These are phyloP conservation scores for Capsella rubella DNA, from an alignment of 441 rosid genomes.

Conservation along the genomic window DNA sequence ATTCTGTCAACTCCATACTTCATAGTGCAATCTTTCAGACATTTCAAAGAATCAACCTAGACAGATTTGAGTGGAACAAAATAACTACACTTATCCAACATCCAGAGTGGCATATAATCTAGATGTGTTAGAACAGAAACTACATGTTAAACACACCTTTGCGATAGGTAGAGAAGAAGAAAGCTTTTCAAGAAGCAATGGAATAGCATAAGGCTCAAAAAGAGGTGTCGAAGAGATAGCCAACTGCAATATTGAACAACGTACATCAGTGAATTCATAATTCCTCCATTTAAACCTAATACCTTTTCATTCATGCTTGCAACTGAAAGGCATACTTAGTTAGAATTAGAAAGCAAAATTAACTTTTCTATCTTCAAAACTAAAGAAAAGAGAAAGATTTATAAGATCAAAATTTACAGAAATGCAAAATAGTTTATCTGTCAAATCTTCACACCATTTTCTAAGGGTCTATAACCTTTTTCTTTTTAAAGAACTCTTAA, in stretches of 20 bases:
- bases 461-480: neutral
- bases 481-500: neutral
- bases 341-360: neutral
- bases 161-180: slow-evolving; percentile 85
- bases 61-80: slow-evolving; percentile 33
- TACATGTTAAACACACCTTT: slow-evolving; percentile 56
- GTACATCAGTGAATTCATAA: slow-evolving; percentile 19
- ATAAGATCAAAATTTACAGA: neutral
- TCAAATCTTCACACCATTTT: slow-evolving; percentile 4
- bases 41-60: slow-evolving; percentile 90
- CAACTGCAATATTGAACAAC: slow-evolving; percentile 52
- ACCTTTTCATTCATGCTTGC: slow-evolving; percentile 14
- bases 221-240: slow-evolving; percentile 84
- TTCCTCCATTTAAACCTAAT: slow-evolving; percentile 14
- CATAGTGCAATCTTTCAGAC: slow-evolving; percentile 58
- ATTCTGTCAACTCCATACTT: slow-evolving; percentile 74
- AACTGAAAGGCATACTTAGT: neutral
- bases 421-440: neutral
- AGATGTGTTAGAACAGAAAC: slow-evolving; percentile 20
- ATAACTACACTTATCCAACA: slow-evolving; percentile 40
- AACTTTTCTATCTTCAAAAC: slow-evolving; percentile 14
- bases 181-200: slow-evolving; percentile 90
- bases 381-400: neutral
- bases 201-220: slow-evolving; percentile 88
- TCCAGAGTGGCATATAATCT: slow-evolving; percentile 25